phyloP scores from a whole-genome alignment of 306 rosid species.

The Prunus kanzakura region DNA sequence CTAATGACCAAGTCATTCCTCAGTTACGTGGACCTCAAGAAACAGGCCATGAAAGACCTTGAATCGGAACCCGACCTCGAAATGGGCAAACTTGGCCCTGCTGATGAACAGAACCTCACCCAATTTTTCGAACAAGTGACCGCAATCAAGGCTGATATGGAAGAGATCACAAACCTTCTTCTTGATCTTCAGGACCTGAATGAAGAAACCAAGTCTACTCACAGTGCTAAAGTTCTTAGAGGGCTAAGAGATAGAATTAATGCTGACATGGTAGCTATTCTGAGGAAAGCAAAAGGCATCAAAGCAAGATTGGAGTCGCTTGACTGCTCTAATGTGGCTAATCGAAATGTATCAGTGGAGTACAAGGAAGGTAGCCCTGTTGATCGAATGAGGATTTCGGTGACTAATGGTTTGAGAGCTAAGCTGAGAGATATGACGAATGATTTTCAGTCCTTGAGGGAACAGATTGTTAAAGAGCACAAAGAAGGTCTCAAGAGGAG shows the following conservation, averaged over 20 bases:
- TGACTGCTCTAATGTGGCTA: slow-evolving; percentile 15
- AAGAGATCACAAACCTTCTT: slow-evolving; percentile 18
- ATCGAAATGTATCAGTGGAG: background rate
- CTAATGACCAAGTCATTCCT: slow-evolving; percentile 24
- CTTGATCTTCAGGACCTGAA: slow-evolving; percentile 23
- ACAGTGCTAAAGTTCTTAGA: slow-evolving; percentile 18
- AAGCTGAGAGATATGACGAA: slow-evolving; percentile 25
- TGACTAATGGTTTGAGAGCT: slow-evolving; percentile 23
- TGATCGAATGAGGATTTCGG: slow-evolving; percentile 25
- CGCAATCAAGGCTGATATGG: slow-evolving; percentile 9
- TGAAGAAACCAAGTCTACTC: slow-evolving; percentile 23
- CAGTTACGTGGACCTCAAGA: slow-evolving; percentile 17
- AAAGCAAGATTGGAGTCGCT: slow-evolving; percentile 7
- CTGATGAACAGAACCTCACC: slow-evolving; percentile 18
- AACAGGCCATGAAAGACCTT: slow-evolving; percentile 18
- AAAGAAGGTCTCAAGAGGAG: slow-evolving; percentile 27
- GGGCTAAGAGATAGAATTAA: background rate
- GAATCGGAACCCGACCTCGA: slow-evolving; percentile 7
- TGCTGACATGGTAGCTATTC: slow-evolving; percentile 6
- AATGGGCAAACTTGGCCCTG: slow-evolving; percentile 15
- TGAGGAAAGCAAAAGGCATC: slow-evolving; percentile 12
- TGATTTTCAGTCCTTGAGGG: slow-evolving; percentile 21
- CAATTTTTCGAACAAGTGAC: slow-evolving; percentile 8
- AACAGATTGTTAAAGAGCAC: slow-evolving; percentile 19
- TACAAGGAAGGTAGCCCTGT: slow-evolving; percentile 27